Evolutionary conservation across 257 asterid genomes (phyloP).

Genomic region (Gentiana macrophylla): DNA sequence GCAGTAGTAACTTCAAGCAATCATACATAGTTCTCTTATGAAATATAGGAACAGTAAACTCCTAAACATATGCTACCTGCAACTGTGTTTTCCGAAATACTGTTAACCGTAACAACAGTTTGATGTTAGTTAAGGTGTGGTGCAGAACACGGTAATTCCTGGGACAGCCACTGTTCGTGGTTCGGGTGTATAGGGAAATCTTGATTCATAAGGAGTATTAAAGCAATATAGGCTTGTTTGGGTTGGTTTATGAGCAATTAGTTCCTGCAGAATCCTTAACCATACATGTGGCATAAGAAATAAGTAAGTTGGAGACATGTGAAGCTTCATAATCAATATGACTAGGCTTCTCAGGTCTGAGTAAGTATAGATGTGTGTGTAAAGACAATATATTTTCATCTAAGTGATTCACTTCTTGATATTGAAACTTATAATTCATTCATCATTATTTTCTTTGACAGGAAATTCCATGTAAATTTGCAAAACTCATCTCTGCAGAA

Average conservation of each 20-base stretch:
- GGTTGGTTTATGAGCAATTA: background rate
- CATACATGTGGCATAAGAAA: background rate
- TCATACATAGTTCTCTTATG: too few relatives aligned
- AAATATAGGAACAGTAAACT: too few relatives aligned
- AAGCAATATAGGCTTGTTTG: too few relatives aligned
- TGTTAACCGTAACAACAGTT: background rate
- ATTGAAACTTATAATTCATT: background rate
- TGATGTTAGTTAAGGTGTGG: background rate
- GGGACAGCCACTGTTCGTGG: background rate
- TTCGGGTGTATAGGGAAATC: background rate
- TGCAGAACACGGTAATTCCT: background rate
- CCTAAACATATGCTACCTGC: too few relatives aligned
- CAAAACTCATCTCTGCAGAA: conserved; percentile 33
- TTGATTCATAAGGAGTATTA: too few relatives aligned
- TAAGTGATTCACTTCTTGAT: conserved; percentile 6
- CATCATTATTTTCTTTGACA: conserved; percentile 16
- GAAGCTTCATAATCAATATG: background rate
- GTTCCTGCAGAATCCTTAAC: background rate
- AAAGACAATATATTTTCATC: conserved; percentile 2
- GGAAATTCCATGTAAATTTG: conserved; percentile 59
- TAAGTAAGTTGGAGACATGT: background rate
- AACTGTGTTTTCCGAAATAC: too few relatives aligned
- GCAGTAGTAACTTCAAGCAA: too few relatives aligned
- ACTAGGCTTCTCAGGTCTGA: background rate
- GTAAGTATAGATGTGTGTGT: background rate